Conservation (phyloP, 345 rosid species). For the Salix arbutifolia region DNA sequence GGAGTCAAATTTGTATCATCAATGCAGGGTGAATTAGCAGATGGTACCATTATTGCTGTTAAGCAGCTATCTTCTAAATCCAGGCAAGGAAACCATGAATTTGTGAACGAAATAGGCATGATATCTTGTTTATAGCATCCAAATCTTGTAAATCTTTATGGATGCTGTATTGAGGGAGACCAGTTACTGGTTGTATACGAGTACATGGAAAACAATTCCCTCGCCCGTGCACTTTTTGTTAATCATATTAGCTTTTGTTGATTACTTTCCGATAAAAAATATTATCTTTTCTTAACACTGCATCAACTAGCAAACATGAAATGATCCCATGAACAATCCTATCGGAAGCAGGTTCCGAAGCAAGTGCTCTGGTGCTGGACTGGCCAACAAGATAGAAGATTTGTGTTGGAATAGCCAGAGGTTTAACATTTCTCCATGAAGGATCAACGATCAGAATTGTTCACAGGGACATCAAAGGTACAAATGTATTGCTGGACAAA, state of each 20-base stretch:
- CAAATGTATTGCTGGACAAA: no score
- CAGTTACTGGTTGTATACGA: background rate
- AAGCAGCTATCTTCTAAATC: background rate
- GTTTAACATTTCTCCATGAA: no score
- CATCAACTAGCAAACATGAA: background rate
- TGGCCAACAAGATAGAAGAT: no score
- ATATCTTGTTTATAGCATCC: constrained; percentile 3
- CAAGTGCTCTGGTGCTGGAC: no score
- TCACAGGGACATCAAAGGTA: no score
- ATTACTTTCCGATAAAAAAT: background rate
- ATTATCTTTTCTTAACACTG: no score
- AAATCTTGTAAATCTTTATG: background rate
- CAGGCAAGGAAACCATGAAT: background rate
- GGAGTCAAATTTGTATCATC: background rate
- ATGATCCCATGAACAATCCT: background rate
- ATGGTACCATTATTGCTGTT: background rate
- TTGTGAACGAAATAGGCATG: background rate
- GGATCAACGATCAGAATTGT: no score
- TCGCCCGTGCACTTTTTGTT: constrained; percentile 44
- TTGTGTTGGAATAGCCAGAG: no score
- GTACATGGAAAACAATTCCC: constrained; percentile 5
- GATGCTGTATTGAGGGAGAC: background rate
- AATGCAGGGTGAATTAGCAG: background rate
- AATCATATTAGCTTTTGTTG: constrained; percentile 7
- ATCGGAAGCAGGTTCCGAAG: no score